These are phyloP conservation scores for Ceratocystis smalleyi DNA, from an alignment of 2,329 filamentous ascomycete species.

Conservation along the genomic window DNA sequence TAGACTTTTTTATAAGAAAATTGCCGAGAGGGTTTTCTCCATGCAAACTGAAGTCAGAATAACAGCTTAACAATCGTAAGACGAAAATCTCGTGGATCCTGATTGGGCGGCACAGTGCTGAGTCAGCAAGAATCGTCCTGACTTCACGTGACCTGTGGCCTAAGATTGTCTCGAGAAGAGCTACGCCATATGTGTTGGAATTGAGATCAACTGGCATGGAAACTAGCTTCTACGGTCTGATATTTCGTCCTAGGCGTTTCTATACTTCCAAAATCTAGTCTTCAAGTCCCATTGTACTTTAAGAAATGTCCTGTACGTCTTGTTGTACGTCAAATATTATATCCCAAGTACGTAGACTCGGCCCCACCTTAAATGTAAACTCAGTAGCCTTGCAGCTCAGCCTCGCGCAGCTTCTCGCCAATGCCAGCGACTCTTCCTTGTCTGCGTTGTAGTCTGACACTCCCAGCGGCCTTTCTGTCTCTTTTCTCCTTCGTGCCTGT, in stretches of 20 bases:
- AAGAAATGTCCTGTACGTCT: background rate
- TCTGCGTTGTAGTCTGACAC: background rate
- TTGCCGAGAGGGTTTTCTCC: slow-evolving; percentile 10
- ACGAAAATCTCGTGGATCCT: slow-evolving; percentile 14
- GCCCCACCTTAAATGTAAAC: background rate
- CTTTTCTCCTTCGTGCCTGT: background rate
- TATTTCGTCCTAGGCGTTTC: no score
- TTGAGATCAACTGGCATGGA: background rate
- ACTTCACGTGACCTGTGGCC: slow-evolving; percentile 9
- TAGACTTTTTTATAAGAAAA: background rate
- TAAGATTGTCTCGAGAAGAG: background rate
- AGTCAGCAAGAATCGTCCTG: slow-evolving; percentile 7
- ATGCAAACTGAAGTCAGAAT: background rate
- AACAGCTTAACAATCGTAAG: slow-evolving; percentile 14
- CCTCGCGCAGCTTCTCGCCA: slow-evolving; percentile 4
- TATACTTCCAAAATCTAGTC: no score
- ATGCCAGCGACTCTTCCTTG: background rate
- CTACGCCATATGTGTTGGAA: background rate
- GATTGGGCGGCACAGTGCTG: slow-evolving; percentile 12
- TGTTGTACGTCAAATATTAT: background rate
- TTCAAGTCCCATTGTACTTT: no score
- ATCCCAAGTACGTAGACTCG: background rate
- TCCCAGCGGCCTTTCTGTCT: background rate
- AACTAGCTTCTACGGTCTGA: no score
- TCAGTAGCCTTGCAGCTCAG: slow-evolving; percentile 10